Evolutionary conservation across 345 rosid species (phyloP).

Genomic region (Gossypium arboreum): DNA sequence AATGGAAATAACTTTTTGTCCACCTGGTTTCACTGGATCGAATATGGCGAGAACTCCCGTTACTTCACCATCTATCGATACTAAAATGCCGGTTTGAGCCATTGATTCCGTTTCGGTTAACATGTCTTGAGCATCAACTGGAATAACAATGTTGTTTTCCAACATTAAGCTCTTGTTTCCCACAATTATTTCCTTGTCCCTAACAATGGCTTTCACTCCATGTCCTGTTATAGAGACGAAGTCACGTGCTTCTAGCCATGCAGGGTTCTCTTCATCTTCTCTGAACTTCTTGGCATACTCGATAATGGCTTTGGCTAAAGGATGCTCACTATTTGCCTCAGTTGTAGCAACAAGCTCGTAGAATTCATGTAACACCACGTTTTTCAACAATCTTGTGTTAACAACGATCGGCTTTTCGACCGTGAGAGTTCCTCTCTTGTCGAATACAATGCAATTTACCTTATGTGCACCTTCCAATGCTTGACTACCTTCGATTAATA

Average conservation of each 20-base stretch:
- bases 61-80: slow-evolving; percentile 54
- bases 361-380: slow-evolving; percentile 66
- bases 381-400: slow-evolving; percentile 62
- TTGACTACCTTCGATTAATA: slow-evolving; percentile 89
- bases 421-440: slow-evolving; percentile 96
- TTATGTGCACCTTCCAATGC: slow-evolving; percentile 84
- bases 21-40: slow-evolving; percentile 76
- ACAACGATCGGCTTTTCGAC: slow-evolving; percentile 84
- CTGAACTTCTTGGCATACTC: slow-evolving; percentile 63
- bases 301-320: slow-evolving; percentile 81
- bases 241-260: slow-evolving; percentile 76
- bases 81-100: slow-evolving; percentile 84
- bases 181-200: slow-evolving; percentile 52
- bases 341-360: slow-evolving; percentile 78
- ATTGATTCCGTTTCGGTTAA: slow-evolving; percentile 61
- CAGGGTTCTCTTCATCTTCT: slow-evolving; percentile 71
- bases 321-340: slow-evolving; percentile 97
- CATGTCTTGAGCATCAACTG: slow-evolving; percentile 63
- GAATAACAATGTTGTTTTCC: slow-evolving; percentile 36
- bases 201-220: slow-evolving; percentile 74
- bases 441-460: slow-evolving; percentile 88
- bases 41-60: slow-evolving; percentile 70
- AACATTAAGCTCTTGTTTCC: slow-evolving; percentile 83
- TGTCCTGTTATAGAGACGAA: slow-evolving; percentile 77
- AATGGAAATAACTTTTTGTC: slow-evolving; percentile 63